Base-by-base conservation (phyloP, 2,329 filamentous ascomycete genomes). In the Orbilia ellipsospora region DNA sequence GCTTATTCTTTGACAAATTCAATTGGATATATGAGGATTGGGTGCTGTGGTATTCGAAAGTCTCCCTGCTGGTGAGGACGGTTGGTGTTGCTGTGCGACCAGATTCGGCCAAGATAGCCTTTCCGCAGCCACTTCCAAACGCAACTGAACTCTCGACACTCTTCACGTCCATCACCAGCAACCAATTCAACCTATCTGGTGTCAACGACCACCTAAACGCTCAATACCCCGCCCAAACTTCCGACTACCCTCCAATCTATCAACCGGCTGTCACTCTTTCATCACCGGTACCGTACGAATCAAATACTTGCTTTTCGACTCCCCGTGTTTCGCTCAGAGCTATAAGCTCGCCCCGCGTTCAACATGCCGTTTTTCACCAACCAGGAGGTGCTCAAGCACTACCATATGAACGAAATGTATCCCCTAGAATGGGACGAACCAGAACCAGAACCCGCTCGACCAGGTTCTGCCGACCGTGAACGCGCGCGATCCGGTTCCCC, bases 301-400 rank as follows among this genome's bases (percentile, higher is more conserved):
- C 31, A 36, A 36, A 4, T 6, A 36, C 31, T 36, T 36, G 31
- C 31, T 10, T n/a, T 40, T 31, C 45, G 28, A 51, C 28, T 59
- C 44, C 28, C 31, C 23, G 56, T 23, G 31, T 31, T 42, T 12
- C 66, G 20, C 15, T 36, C 23, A n/a, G 66, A 63, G 66, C 66
- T 63, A 16, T 5, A 4, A 63, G 66, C 66, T 70, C 66, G 23
- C 40, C 55, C 70, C 52, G 15, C 44, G 40, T 16, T 44, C 63
- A 75, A 59, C 36, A 67, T 75, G 61, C 60, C 65, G 60, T 56
- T 50, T 42, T 72, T 60, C 55, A 73, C 69, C 40, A 79, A 79
- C 66, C 77, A 78, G 20, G 76, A 78, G n/a, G 73, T 80, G n/a
- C 73, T 79, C 4, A 80, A 78, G 63, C 69, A 79, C 65, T 80